phyloP scores from a whole-genome alignment of 805 yeast genomes.

The Hanseniaspora taiwanica region DNA sequence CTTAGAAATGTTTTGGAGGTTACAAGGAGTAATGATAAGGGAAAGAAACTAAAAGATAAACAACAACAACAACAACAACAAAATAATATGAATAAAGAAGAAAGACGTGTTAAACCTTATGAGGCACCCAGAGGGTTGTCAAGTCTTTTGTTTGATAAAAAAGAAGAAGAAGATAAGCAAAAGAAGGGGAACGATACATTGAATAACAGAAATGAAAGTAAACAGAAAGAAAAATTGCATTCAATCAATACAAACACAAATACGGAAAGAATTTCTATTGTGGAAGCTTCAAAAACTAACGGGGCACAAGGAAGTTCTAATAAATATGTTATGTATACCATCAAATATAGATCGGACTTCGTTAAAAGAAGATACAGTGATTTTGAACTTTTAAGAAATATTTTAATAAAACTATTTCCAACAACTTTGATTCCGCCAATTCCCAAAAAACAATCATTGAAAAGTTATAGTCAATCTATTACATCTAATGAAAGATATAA shows the following conservation, averaged over 20 bases:
- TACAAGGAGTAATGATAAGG: no score
- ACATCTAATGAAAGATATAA: conserved; percentile 8
- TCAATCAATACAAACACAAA: no score
- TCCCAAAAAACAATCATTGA: conserved; percentile 60
- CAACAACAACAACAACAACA: no score
- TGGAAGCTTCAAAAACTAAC: conserved; percentile 20
- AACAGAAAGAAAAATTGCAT: no score
- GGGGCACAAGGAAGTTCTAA: conserved; percentile 20
- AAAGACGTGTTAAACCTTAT: no score
- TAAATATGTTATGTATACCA: conserved; percentile 55
- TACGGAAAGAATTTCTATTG: conserved; percentile 6
- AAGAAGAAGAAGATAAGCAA: neutral
- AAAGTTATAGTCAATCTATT: conserved; percentile 20
- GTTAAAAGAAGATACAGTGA: conserved; percentile 83
- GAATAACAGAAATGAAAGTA: no score
- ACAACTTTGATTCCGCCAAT: conserved; percentile 80
- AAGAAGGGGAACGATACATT: neutral
- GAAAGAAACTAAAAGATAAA: no score
- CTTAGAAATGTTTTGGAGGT: no score
- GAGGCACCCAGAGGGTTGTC: neutral
- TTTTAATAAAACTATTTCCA: conserved; percentile 64
- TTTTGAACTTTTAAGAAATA: conserved; percentile 67
- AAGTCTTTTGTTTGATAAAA: neutral
- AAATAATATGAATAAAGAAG: no score
- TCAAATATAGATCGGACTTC: conserved; percentile 36